Evolutionary conservation across 805 yeast genomes (phyloP), one percentile per base, ranked within the genome.

Genomic region (Torulaspora maleeae): DNA sequence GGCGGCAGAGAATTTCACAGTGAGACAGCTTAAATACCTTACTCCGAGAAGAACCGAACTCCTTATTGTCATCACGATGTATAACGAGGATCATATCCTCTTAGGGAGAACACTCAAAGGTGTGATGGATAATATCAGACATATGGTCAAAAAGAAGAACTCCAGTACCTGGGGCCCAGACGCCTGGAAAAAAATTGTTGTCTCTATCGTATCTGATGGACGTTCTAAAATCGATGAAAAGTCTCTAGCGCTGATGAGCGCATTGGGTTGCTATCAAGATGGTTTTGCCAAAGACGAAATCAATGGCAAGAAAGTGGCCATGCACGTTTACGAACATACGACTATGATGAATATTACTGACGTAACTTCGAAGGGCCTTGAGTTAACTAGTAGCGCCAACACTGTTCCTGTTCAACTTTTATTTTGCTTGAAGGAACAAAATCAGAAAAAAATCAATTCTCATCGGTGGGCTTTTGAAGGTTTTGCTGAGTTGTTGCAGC

Each of bases 381-480:
- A 83, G 56, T 69, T 91, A 35, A 53, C 44, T 6, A 63, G 67
- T 48, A 59, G 59, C 28, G 59, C 54, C 28, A 77, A 80, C 0
- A 75, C 88, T 1, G 77, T 81, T 2, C 99, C 99, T 0, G 83
- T 89, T 9, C 98, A 91, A 65, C 71, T 93, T 67, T 64, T 91
- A 20, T 90, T 90, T 64, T 91, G 96, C 64, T 71, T 93, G 64
- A 93, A 93, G 64, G 99, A 93, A 61, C 79, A 79, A 60, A 95
- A 93, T 58, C 83, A 85, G 47, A 91, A 91, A 67, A 93, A 93
- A 62, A 89, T 91, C 64, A 91, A 91, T 66, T 88, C 96, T 3
- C 99, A 91, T 68, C 77, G 97, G 56, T 91, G 99, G 99, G 89
- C 95, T 25, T 82, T 91, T 67, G 93, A 91, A 65, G 95, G 95